Conservation (phyloP, 495 filamentous ascomycete genomes). For the Aspergillus leporis region DNA sequence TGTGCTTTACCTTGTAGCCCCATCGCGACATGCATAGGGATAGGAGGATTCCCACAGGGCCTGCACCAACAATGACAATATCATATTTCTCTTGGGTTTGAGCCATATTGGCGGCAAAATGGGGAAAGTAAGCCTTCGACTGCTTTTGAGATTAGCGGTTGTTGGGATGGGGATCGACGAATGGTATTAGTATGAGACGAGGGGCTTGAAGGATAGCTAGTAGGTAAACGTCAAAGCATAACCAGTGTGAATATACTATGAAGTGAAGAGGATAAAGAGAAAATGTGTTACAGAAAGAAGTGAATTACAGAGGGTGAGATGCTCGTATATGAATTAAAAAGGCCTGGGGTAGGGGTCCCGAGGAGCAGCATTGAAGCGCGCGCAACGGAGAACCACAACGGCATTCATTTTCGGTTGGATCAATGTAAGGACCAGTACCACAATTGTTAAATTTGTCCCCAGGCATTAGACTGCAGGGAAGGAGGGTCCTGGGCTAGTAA, state of each 20-base stretch:
- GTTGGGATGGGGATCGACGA: slow-evolving; percentile 12
- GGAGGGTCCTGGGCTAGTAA: slow-evolving; percentile 9
- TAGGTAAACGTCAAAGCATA: slow-evolving; percentile 11
- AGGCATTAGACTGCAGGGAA: background rate
- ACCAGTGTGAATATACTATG: slow-evolving; percentile 1
- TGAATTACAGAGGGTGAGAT: slow-evolving; percentile 9
- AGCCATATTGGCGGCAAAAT: slow-evolving; percentile 33
- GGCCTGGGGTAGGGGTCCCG: slow-evolving; percentile 29
- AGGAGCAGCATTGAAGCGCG: slow-evolving; percentile 14
- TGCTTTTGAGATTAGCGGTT: background rate
- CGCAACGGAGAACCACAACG: slow-evolving; percentile 38
- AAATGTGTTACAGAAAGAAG: slow-evolving; percentile 15
- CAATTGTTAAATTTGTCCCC: slow-evolving; percentile 12
- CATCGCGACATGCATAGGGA: slow-evolving; percentile 76
- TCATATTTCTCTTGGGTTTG: slow-evolving; percentile 55
- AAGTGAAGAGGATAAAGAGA: slow-evolving; percentile 3
- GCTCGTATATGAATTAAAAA: slow-evolving; percentile 35
- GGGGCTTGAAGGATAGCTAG: background rate
- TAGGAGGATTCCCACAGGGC: slow-evolving; percentile 83
- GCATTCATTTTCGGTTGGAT: slow-evolving; percentile 45
- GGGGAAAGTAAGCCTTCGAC: slow-evolving; percentile 9
- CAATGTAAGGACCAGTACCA: slow-evolving; percentile 24
- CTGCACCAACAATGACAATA: slow-evolving; percentile 84
- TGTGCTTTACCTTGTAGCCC: slow-evolving; percentile 69
- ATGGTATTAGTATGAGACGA: slow-evolving; percentile 6